These are phyloP conservation scores for Fraxinus albicans DNA, from an alignment of 305 asterid species.

Conservation along the genomic window DNA sequence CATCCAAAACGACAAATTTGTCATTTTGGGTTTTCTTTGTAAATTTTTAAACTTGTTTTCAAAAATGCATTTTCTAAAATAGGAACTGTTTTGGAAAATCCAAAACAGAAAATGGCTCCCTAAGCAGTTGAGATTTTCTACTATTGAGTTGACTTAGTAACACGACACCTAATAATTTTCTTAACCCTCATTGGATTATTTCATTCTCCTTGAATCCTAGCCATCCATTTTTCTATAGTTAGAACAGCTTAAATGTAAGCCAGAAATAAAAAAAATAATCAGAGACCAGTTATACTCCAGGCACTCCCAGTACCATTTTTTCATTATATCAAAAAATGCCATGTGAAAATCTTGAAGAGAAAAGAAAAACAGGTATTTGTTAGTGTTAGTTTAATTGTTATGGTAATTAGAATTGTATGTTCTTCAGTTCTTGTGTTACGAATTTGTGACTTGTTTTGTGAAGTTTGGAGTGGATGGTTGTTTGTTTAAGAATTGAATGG, in stretches of 20 bases:
- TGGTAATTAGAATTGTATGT: not conserved
- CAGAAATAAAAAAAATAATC: constrained; percentile 20
- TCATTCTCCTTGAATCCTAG: not conserved
- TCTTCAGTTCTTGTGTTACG: not conserved
- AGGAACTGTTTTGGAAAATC: too few species aligned
- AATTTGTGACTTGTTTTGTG: not conserved
- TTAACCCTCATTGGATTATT: not conserved
- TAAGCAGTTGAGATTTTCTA: too few species aligned
- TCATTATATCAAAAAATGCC: constrained; percentile 93
- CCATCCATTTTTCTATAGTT: not conserved
- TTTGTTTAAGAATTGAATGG: not conserved
- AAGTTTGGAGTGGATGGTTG: not conserved
- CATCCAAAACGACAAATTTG: too few species aligned
- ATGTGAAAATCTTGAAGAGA: constrained; percentile 79
- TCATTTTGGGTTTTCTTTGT: too few species aligned
- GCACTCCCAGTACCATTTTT: constrained; percentile 92
- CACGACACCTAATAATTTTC: not conserved
- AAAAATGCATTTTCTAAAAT: too few species aligned
- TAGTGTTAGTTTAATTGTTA: not conserved
- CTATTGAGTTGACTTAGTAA: too few species aligned
- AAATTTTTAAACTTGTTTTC: too few species aligned
- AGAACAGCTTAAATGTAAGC: not conserved
- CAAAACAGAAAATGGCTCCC: too few species aligned
- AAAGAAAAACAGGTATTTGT: constrained; percentile 59
- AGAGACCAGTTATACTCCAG: constrained; percentile 72